A percentile compares a stretch with the other conserved stretches of the same genome.
phyloP scores from a whole-genome alignment of 2,329 filamentous ascomycete genomes.

The Dryadomyces sulphureus region DNA sequence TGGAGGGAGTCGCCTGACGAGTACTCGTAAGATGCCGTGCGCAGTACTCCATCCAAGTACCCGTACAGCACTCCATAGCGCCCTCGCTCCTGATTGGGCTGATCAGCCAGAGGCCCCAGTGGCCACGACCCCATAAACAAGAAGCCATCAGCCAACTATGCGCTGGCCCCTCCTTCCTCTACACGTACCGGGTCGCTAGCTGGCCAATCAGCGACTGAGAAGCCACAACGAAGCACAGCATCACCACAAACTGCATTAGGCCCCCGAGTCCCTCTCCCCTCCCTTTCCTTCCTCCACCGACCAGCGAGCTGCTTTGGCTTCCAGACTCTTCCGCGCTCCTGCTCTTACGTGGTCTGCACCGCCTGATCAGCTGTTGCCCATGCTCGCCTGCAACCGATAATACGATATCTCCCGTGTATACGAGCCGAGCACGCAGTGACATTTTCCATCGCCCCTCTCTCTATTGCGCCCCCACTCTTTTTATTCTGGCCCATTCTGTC shows the following conservation, averaged over 20 bases:
- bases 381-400: too few species aligned
- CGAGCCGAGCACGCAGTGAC: background rate
- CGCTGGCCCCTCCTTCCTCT: background rate
- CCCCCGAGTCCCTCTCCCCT: background rate
- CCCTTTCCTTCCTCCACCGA: background rate
- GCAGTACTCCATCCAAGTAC: too few species aligned
- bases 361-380: too few species aligned
- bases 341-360: too few species aligned
- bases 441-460: background rate
- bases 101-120: background rate
- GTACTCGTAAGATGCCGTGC: background rate
- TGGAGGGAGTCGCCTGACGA: background rate
- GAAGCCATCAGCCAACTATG: background rate
- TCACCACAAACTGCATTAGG: constrained; percentile 1
- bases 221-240: constrained; percentile 1
- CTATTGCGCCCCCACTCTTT: background rate
- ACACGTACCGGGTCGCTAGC: background rate
- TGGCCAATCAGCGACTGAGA: background rate
- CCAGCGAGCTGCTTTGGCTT: too few species aligned
- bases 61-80: background rate
- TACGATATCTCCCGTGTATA: too few species aligned
- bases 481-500: background rate
- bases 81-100: background rate
- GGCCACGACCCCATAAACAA: background rate
- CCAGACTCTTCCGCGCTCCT: too few species aligned